Conservation (phyloP, 371 early-diverging fungal genomes). For the Mortierella sp. region DNA sequence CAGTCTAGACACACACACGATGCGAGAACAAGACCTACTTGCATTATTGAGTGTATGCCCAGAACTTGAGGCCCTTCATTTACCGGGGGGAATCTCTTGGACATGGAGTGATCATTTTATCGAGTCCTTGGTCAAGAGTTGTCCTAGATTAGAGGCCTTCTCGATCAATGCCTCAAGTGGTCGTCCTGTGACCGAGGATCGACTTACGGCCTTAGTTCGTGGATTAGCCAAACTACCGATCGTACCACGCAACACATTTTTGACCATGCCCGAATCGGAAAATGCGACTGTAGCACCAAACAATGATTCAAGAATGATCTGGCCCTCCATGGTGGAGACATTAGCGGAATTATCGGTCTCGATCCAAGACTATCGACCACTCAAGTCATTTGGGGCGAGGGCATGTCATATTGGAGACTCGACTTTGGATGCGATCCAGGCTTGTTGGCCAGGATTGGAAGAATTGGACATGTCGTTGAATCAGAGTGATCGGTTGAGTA, state of each 20-base stretch:
- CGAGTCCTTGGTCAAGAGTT: background rate
- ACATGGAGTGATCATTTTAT: conserved; percentile 16
- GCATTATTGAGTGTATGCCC: conserved; percentile 17
- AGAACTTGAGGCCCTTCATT: conserved; percentile 19
- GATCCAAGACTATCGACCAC: background rate
- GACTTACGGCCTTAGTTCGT: conserved; percentile 12
- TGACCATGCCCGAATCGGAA: too few species aligned
- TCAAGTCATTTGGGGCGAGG: conserved; percentile 24
- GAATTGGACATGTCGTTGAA: conserved; percentile 33
- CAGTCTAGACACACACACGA: conserved; percentile 17
- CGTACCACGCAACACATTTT: too few species aligned
- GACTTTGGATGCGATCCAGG: conserved; percentile 14
- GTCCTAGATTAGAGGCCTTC: conserved; percentile 18
- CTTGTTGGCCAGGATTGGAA: conserved; percentile 16
- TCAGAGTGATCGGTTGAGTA: too few species aligned
- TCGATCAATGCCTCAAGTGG: conserved; percentile 24
- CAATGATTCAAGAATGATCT: too few species aligned
- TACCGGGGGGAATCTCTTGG: conserved; percentile 35
- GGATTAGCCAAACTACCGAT: background rate
- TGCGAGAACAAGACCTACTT: conserved; percentile 9
- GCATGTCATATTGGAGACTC: conserved; percentile 22
- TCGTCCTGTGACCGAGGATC: background rate
- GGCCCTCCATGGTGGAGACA: too few species aligned
- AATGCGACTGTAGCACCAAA: too few species aligned
- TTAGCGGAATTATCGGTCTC: too few species aligned